These are phyloP conservation scores for Chaetoceros muelleri DNA, from an alignment of 108 stramenopile genomes.

Conservation along the genomic window DNA sequence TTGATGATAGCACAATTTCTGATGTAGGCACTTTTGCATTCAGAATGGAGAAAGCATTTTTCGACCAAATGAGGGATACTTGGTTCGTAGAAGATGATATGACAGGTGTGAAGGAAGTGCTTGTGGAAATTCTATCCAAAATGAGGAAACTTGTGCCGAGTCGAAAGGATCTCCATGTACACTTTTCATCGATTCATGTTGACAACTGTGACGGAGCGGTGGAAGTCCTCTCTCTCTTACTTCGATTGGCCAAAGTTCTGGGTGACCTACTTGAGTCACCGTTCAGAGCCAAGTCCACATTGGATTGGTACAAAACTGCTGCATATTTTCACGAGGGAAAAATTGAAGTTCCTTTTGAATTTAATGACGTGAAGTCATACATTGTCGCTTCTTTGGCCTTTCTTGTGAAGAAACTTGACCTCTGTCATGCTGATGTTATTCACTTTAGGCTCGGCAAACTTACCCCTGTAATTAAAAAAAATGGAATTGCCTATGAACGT, in stretches of 20 bases:
- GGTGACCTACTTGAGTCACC: slow-evolving; percentile 2
- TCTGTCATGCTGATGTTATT: slow-evolving; percentile 2
- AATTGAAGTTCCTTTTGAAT: background rate
- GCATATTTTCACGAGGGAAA: background rate
- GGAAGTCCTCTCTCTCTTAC: background rate
- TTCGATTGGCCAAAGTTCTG: background rate
- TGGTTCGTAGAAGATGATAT: background rate
- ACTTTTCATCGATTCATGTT: background rate
- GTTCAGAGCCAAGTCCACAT: background rate
- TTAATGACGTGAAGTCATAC: background rate
- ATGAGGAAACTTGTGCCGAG: slow-evolving; percentile 3
- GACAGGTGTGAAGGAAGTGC: background rate
- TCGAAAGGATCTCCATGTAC: slow-evolving; percentile 3
- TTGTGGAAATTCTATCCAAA: background rate
- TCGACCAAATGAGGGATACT: background rate
- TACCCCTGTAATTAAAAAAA: background rate
- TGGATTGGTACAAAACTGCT: background rate
- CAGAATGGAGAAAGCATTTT: background rate
- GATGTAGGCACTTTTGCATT: background rate
- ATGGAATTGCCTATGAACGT: slow-evolving; percentile 3
- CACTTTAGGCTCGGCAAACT: background rate
- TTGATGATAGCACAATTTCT: background rate
- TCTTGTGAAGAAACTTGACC: slow-evolving; percentile 1
- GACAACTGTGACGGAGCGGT: background rate
- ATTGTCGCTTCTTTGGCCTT: background rate